Evolutionary conservation across 2,329 filamentous ascomycete genomes (phyloP), one percentile per base, ranked within the genome.

Genomic region (Saccharata proteae): DNA sequence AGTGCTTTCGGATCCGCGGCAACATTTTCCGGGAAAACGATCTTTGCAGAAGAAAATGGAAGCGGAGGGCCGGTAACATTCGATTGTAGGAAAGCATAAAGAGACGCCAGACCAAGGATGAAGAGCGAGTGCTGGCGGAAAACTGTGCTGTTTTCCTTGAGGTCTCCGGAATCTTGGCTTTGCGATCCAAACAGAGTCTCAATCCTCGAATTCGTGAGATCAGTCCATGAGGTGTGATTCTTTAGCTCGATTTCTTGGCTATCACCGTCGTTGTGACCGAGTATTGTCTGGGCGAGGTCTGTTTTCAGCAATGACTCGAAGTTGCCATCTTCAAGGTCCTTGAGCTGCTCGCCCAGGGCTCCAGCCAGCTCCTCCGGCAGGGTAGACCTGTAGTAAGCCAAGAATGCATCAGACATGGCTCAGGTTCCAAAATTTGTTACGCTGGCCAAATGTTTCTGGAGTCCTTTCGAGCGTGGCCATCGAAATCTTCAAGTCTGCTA

Each of bases 1-100:
- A 68, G 42, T 4, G 43, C 38, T 12, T 46, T 35, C 3, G 40
- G 25, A 35, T 57, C 46, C 3, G 40, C 40, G 39, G 58, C 62
- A 3, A 65, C 50, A 16, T 58, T 55, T n/a, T 58, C 43, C 2
- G 68, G 65, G 4, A 78, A 45, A 5, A 77, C 40, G 2, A 59
- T 40, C 9, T 65, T 55, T 3, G 65, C 57, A 3, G 68, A 56
- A 15, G 56, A 55, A 47, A 74, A 77, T 0, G 64, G 58, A n/a
- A 93, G 61, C 0, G 84, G 77, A 1, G 86, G 86, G 0, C 86
- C 86, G 3, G 86, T 93, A 32, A 92, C 80, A 49, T 84, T 93
- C 1, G 75, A 74, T 52, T 94, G 86, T 11, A 93, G 57, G 50
- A 93, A 94, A 8, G 77, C 72, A 47, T 83, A 70, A 8, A 93